Base-by-base conservation (phyloP, 441 rosid species). In the Aleurites moluccanus region DNA sequence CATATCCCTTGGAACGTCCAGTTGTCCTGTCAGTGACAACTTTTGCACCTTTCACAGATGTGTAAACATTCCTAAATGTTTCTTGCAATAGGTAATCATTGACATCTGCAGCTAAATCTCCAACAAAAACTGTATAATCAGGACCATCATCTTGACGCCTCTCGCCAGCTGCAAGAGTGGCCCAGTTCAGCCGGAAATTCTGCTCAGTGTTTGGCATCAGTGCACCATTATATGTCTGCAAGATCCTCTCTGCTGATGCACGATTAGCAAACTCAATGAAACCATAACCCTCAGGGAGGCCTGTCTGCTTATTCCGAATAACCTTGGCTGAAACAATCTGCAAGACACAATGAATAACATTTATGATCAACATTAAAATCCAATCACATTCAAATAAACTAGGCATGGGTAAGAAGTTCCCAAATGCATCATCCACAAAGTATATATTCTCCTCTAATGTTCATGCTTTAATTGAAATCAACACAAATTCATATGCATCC, bases 1-100 rank as follows among this genome's bases (percentile, higher is more conserved):
- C 99, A 82, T 93, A 95, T 0, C 98, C 99, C 84, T 95, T 95
- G 38, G 99, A 87, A 27, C 92, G 90, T 69, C 97, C 99, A n/a
- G 98, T 92, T 25, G 79, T 75, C 88, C 97, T 90, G 82, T 94
- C 99, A 35, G 87, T 89, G 45, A 94, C 99, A 77, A 92, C 93
- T 83, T 91, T 94, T 33, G 98, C 98, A 38, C 98, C 94, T 81
- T 90, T 94, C 64, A 92, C 88, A 33, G 99, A 88, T 1, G 85
- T 23, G 72, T 94, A 92, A 11, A 84, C 77, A n/a, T 50, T 76
- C 79, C 84, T 89, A 76, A 94, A 94, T 14, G 96, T 90, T 68
- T 94, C 98, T 74, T 86, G 91, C 25, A 94, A 88, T 59, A 79
- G 74, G 62, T 85, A 86, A 82, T 92, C 99, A 10, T 86, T 88